Evolutionary conservation across 2,329 filamentous ascomycete genomes (phyloP).

Genomic region (Dothidotthia symphoricarpi): DNA sequence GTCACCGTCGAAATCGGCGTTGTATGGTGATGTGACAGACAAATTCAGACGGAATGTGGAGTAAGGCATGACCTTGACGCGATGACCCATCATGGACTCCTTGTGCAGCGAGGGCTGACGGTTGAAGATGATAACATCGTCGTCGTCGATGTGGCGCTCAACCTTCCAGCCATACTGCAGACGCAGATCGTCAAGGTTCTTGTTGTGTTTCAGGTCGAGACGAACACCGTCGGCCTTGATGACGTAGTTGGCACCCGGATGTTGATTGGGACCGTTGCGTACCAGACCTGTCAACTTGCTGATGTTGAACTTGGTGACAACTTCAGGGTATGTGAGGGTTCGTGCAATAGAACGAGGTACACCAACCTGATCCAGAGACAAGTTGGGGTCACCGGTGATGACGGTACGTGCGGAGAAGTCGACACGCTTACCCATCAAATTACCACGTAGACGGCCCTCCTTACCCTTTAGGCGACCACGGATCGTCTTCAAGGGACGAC

Average conservation of each 20-base stretch:
- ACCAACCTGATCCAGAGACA: slow-evolving; percentile 95
- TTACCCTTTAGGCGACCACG: slow-evolving; percentile 98
- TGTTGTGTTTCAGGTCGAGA: slow-evolving; percentile 92
- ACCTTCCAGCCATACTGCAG: slow-evolving; percentile 98
- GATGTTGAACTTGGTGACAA: slow-evolving; percentile 97
- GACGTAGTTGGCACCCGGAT: slow-evolving; percentile 95
- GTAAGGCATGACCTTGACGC: slow-evolving; percentile 96
- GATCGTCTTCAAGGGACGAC: slow-evolving; percentile 93
- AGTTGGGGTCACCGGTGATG: slow-evolving; percentile 96
- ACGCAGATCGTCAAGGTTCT: slow-evolving; percentile 78
- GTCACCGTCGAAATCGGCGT: slow-evolving; percentile 99
- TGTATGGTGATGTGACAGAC: slow-evolving; percentile 97
- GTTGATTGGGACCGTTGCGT: slow-evolving; percentile 88
- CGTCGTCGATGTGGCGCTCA: slow-evolving; percentile 91
- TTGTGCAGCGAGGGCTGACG: slow-evolving; percentile 99
- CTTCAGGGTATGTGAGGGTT: slow-evolving; percentile 93
- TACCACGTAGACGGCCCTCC: slow-evolving; percentile 94
- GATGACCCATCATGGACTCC: slow-evolving; percentile 99
- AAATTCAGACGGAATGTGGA: slow-evolving; percentile 97
- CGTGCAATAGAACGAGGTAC: slow-evolving; percentile 91
- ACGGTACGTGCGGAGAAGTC: slow-evolving; percentile 99
- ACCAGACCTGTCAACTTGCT: slow-evolving; percentile 85
- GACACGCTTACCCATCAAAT: slow-evolving; percentile 95
- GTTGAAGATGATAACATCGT: slow-evolving; percentile 99
- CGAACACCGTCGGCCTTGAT: slow-evolving; percentile 90